phyloP scores from a whole-genome alignment of 2,329 filamentous ascomycete species.

The Fusarium palustre region DNA sequence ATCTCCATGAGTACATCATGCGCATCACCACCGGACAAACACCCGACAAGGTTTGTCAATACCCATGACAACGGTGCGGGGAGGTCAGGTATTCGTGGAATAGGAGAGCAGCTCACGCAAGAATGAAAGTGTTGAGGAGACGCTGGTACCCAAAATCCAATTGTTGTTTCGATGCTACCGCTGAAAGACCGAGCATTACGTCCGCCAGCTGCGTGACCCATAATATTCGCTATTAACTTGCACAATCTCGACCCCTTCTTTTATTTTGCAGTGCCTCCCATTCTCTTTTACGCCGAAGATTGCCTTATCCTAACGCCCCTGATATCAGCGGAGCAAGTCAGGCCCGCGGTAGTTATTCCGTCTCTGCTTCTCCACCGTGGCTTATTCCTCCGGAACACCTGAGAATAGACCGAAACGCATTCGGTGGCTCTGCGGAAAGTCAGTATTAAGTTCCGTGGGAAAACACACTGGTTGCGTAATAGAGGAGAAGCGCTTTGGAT shows the following conservation, averaged over 20 bases:
- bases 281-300: slow-evolving; percentile 42
- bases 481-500: background rate
- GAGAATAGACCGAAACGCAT: slow-evolving; percentile 82
- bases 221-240: slow-evolving; percentile 54
- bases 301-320: slow-evolving; percentile 45
- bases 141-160: slow-evolving; percentile 49
- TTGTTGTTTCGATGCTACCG: slow-evolving; percentile 49
- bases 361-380: slow-evolving; percentile 5
- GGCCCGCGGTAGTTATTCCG: slow-evolving; percentile 27
- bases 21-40: background rate
- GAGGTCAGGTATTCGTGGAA: background rate
- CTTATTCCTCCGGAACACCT: slow-evolving; percentile 71
- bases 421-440: slow-evolving; percentile 73
- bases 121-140: slow-evolving; percentile 26
- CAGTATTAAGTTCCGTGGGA: slow-evolving; percentile 37
- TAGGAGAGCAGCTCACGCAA: background rate
- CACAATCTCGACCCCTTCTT: slow-evolving; percentile 40
- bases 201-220: slow-evolving; percentile 48
- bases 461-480: slow-evolving; percentile 2
- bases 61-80: slow-evolving; percentile 1
- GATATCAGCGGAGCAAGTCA: slow-evolving; percentile 42
- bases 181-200: slow-evolving; percentile 47
- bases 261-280: slow-evolving; percentile 40
- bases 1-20: background rate
- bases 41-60: slow-evolving; percentile 1